These are phyloP conservation scores for Myxozyma sirexii DNA, from an alignment of 805 yeast species.

Conservation along the genomic window DNA sequence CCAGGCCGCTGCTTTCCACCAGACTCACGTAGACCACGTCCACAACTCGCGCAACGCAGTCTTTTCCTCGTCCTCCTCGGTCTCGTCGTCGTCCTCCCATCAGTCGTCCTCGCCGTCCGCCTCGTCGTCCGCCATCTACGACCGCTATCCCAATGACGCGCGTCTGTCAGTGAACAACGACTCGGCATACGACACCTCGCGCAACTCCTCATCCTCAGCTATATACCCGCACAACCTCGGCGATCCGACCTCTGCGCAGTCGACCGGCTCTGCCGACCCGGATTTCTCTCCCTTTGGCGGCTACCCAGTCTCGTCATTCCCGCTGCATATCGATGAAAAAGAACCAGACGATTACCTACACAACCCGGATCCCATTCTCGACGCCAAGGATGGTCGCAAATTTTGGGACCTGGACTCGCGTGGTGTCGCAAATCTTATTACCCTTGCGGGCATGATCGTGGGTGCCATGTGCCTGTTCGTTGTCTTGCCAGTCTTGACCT, in stretches of 20 bases:
- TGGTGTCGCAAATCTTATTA: constrained; percentile 42
- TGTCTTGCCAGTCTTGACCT: constrained; percentile 81
- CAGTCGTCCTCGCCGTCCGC: constrained; percentile 19
- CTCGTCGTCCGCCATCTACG: constrained; percentile 18
- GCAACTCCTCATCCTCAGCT: constrained; percentile 17
- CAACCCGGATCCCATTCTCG: constrained; percentile 94
- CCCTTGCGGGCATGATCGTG: constrained; percentile 55
- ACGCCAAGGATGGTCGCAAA: constrained; percentile 70
- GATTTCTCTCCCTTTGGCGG: constrained; percentile 85
- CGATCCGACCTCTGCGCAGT: constrained; percentile 25
- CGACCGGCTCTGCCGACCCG: constrained; percentile 39
- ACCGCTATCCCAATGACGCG: constrained; percentile 4
- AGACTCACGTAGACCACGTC: constrained; percentile 22
- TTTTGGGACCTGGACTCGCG: constrained; percentile 45
- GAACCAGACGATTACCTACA: constrained; percentile 94
- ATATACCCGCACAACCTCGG: constrained; percentile 27
- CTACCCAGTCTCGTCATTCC: constrained; percentile 90
- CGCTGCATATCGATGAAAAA: constrained; percentile 86
- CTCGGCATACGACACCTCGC: constrained; percentile 14
- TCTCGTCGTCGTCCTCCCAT: constrained; percentile 14
- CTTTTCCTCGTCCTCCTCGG: constrained; percentile 25
- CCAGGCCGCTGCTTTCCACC: constrained; percentile 18
- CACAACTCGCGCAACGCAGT: constrained; percentile 33
- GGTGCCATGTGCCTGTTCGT: constrained; percentile 73
- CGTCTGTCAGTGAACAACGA: not conserved